A percentile compares a stretch with the other conserved stretches of the same genome.
phyloP scores from a whole-genome alignment of 208 protist genomes.

The Naegleria lovaniensis region DNA sequence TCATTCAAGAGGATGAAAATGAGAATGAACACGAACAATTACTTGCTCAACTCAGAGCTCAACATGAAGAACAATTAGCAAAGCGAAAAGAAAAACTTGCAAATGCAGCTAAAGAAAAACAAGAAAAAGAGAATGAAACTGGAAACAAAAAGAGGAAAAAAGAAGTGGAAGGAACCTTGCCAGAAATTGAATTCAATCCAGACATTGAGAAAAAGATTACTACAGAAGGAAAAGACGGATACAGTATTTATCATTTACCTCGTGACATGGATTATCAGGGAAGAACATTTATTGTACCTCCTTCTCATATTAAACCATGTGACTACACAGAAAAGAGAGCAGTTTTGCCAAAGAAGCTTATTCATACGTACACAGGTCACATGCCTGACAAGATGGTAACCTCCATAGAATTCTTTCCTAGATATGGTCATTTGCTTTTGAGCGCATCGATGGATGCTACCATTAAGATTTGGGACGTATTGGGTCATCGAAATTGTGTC shows the following conservation, averaged over 20 bases:
- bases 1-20: not conserved
- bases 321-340: conserved; percentile 36
- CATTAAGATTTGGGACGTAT: conserved; percentile 79
- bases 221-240: not conserved
- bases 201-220: not conserved
- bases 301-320: not conserved
- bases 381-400: conserved; percentile 63
- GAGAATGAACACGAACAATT: not conserved
- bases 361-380: conserved; percentile 66
- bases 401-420: conserved; percentile 78
- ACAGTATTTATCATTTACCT: not conserved
- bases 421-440: conserved; percentile 83
- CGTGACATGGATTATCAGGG: not conserved
- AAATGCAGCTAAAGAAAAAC: not conserved
- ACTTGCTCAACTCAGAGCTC: not conserved
- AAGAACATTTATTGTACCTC: not conserved
- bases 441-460: conserved; percentile 72
- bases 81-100: not conserved
- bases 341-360: conserved; percentile 58
- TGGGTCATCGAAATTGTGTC: conserved; percentile 58
- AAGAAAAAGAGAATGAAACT: not conserved
- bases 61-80: not conserved
- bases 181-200: not conserved
- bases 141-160: not conserved
- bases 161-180: not conserved